Conservation (phyloP, 2,329 filamentous ascomycete genomes). For the Trichoderma sp. region DNA sequence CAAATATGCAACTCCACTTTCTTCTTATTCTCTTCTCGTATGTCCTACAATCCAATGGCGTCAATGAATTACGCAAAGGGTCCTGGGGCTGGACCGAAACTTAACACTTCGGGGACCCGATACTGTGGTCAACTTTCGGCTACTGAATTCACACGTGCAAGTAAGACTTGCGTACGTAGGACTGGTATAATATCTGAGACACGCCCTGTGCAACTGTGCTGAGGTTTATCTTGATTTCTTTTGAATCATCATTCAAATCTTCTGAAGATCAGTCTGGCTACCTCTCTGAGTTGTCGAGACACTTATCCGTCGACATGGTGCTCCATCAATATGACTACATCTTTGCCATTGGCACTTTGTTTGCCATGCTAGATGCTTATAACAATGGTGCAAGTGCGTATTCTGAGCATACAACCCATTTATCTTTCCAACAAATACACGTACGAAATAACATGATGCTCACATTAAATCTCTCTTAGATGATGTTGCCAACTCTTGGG, state of each 20-base stretch:
- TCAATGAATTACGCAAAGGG: background rate
- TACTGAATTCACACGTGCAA: background rate
- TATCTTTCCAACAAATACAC: background rate
- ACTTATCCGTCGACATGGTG: slow-evolving; percentile 50
- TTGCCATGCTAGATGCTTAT: slow-evolving; percentile 71
- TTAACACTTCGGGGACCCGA: background rate
- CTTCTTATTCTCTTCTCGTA: background rate
- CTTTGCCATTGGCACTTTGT: slow-evolving; percentile 75
- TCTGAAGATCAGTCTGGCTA: background rate
- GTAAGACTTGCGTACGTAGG: background rate
- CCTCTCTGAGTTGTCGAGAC: background rate
- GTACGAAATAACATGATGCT: background rate
- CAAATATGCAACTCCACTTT: background rate
- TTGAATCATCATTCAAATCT: background rate
- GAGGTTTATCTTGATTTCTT: background rate
- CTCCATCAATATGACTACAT: slow-evolving; percentile 69
- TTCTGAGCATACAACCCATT: background rate
- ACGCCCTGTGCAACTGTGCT: background rate
- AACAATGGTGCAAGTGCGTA: slow-evolving; percentile 71
- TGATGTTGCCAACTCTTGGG: slow-evolving; percentile 85
- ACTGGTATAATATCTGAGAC: slow-evolving; percentile 13
- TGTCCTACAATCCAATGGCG: background rate
- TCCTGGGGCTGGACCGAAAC: background rate
- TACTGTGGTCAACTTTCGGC: background rate
- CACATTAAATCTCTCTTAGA: slow-evolving; percentile 49